Evolutionary conservation across 1,139 yeast species (phyloP).

Genomic region (Kodamaea suecica): DNA sequence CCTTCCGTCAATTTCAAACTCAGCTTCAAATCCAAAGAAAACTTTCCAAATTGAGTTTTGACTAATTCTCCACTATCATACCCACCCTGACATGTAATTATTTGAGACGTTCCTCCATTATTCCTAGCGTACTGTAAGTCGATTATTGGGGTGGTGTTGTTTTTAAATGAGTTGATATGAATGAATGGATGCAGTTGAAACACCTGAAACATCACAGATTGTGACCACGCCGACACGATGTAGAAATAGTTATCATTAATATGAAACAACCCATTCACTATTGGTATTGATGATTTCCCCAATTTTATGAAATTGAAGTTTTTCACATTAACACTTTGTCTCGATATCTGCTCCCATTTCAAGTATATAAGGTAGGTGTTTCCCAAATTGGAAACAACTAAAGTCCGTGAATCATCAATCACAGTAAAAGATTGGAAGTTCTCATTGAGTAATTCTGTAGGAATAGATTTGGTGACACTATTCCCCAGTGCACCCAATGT

Average conservation of each 20-base stretch:
- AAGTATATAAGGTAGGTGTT: conserved; percentile 27
- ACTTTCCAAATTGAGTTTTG: conserved; percentile 9
- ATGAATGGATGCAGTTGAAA: conserved; percentile 28
- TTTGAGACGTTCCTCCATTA: conserved; percentile 7
- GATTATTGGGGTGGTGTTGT: conserved; percentile 38
- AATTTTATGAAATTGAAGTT: conserved; percentile 27
- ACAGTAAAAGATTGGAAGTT: conserved; percentile 13
- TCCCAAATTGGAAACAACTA: conserved; percentile 33
- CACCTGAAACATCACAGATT: conserved; percentile 33
- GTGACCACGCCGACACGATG: conserved; percentile 32
- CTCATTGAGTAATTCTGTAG: conserved; percentile 10
- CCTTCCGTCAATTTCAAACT: conserved; percentile 1
- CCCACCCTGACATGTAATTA: conserved; percentile 39
- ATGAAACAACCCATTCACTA: conserved; percentile 25
- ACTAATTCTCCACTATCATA: conserved; percentile 36
- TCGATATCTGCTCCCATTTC: conserved; percentile 11
- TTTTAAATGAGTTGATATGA: conserved; percentile 19
- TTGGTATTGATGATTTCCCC: conserved; percentile 31
- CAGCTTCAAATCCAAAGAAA: conserved; percentile 1
- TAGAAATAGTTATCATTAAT: conserved; percentile 29
- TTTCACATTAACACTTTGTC: conserved; percentile 13
- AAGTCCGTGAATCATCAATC: conserved; percentile 27
- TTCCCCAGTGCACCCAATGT: conserved; percentile 14
- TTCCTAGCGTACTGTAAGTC: conserved; percentile 19
- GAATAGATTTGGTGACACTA: conserved; percentile 13